Evolutionary conservation across 768 basidiomycete genomes (phyloP).

Genomic region (Lanmaoa pseudosensibilis): DNA sequence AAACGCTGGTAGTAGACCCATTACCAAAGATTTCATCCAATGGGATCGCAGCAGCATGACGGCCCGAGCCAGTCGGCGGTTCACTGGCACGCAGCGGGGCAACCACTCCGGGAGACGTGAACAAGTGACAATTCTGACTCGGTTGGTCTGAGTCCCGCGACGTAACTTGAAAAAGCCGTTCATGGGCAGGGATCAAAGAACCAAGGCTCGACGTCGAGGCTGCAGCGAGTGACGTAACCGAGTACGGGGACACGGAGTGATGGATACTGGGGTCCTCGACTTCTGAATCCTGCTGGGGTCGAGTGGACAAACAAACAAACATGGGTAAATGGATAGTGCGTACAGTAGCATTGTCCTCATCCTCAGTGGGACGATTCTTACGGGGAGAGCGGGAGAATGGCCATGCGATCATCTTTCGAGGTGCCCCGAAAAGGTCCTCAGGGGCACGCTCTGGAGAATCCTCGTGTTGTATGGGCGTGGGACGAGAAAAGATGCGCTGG

Average conservation of each 20-base stretch:
- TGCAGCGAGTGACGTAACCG: constrained; percentile 18
- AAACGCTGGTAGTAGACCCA: constrained; percentile 2
- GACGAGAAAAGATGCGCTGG: constrained; percentile 33
- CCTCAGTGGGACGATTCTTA: constrained; percentile 14
- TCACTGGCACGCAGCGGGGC: not conserved
- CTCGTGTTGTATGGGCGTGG: constrained; percentile 9
- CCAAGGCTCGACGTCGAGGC: constrained; percentile 32
- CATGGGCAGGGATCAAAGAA: constrained; percentile 28
- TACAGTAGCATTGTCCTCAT: constrained; percentile 15
- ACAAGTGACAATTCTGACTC: not conserved
- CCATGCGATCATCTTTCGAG: constrained; percentile 32
- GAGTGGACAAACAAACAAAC: constrained; percentile 5
- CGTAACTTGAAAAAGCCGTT: constrained; percentile 22
- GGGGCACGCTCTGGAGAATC: constrained; percentile 6
- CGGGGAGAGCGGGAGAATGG: constrained; percentile 30
- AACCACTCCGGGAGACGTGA: constrained; percentile 10
- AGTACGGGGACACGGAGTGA: constrained; percentile 9
- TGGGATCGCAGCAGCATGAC: not conserved
- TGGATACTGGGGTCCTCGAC: constrained; percentile 5
- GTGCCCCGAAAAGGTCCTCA: constrained; percentile 14
- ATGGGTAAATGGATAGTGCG: not conserved
- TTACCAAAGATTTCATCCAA: constrained; percentile 11
- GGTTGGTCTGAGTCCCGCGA: constrained; percentile 15
- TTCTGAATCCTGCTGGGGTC: constrained; percentile 1
- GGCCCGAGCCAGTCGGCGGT: not conserved